Evolutionary conservation across 106 monocot genomes (phyloP).

Genomic region (Dendrobium chrysotoxum): DNA sequence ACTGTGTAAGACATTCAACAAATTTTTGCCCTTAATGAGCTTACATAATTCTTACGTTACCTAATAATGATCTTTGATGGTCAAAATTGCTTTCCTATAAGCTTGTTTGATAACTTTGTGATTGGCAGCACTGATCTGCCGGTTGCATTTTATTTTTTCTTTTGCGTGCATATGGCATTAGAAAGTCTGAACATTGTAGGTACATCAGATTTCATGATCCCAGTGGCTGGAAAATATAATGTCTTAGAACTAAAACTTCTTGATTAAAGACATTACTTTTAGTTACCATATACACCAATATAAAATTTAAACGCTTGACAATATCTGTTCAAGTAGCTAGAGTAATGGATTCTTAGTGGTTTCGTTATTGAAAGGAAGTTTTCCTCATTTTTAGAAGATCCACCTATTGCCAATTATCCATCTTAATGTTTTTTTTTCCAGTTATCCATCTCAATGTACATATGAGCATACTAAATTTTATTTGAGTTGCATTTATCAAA

Average conservation of each 20-base stretch:
- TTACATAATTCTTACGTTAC: background rate
- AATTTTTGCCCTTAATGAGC: background rate
- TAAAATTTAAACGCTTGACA: background rate
- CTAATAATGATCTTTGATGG: slow-evolving; percentile 3
- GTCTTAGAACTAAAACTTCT: background rate
- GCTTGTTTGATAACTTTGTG: background rate
- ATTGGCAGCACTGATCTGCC: background rate
- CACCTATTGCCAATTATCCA: background rate
- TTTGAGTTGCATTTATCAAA: background rate
- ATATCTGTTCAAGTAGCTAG: background rate
- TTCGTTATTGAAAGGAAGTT: background rate
- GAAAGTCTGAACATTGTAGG: background rate
- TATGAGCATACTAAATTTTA: background rate
- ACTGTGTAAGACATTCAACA: slow-evolving; percentile 37
- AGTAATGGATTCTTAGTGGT: background rate
- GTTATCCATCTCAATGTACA: background rate
- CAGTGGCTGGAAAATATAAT: background rate
- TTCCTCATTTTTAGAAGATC: background rate
- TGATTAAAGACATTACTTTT: background rate
- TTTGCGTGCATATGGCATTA: background rate
- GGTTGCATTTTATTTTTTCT: background rate
- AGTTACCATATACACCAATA: background rate
- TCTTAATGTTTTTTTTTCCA: background rate
- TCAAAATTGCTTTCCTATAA: background rate
- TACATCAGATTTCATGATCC: background rate